Evolutionary conservation across 805 yeast genomes (phyloP).

Genomic region (Isabelozyma pseudorhagii): DNA sequence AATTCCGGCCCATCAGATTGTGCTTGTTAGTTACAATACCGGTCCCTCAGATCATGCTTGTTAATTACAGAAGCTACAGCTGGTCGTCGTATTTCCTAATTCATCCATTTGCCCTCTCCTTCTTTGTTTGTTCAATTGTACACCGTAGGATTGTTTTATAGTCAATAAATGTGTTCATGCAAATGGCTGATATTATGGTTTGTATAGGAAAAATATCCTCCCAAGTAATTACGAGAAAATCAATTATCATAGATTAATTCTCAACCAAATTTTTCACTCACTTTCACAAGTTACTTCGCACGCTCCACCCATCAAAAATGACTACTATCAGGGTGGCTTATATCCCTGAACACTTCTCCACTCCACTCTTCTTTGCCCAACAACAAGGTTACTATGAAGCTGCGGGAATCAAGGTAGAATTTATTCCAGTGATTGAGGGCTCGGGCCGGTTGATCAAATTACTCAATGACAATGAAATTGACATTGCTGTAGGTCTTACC

Average conservation of each 20-base stretch:
- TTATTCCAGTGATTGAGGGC: slow-evolving; percentile 77
- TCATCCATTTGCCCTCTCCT: background rate
- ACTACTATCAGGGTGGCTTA: slow-evolving; percentile 60
- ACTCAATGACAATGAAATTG: slow-evolving; percentile 59
- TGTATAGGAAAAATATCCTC: background rate
- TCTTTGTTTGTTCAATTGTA: background rate
- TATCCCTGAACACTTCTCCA: slow-evolving; percentile 89
- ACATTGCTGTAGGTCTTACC: slow-evolving; percentile 83
- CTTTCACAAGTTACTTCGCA: background rate
- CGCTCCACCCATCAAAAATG: slow-evolving; percentile 1
- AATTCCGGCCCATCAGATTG: slow-evolving; percentile 12
- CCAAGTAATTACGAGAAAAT: too few relatives aligned
- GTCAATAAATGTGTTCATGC: background rate
- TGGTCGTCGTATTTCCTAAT: background rate
- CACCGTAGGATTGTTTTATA: background rate
- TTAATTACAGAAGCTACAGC: background rate
- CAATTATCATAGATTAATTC: background rate
- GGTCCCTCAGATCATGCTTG: background rate
- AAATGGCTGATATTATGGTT: background rate
- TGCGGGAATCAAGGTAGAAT: slow-evolving; percentile 52
- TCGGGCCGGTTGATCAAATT: slow-evolving; percentile 83
- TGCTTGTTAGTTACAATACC: slow-evolving; percentile 13
- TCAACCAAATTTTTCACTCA: background rate
- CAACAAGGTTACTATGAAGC: slow-evolving; percentile 52
- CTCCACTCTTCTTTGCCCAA: slow-evolving; percentile 76